A percentile compares a stretch with the other conserved stretches of the same genome.
These are phyloP conservation scores for Phytomonas francai DNA, from an alignment of 208 protist genomes.

Conservation along the genomic window DNA sequence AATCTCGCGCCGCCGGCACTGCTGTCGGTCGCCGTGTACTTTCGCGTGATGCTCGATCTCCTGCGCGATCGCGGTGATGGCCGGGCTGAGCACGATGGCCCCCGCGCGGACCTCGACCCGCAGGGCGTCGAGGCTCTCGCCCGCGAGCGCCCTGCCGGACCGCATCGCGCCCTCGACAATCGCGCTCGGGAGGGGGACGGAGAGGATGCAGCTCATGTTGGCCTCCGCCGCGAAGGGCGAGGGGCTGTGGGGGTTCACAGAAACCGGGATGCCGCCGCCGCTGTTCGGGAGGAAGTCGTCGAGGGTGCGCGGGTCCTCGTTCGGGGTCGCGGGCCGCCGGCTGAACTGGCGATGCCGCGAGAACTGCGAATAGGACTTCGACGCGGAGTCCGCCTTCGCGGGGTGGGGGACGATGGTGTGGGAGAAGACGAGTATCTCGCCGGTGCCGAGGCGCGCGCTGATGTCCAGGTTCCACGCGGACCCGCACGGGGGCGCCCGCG, in stretches of 20 bases:
- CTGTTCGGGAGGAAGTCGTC: neutral
- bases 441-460: constrained; percentile 38
- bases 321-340: neutral
- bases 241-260: neutral
- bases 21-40: constrained; percentile 17
- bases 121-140: constrained; percentile 32
- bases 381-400: neutral
- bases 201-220: constrained; percentile 34
- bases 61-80: constrained; percentile 48
- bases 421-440: constrained; percentile 33
- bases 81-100: constrained; percentile 64
- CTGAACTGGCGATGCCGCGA: neutral
- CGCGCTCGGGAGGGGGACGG: constrained; percentile 50
- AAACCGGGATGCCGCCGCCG: constrained; percentile 3
- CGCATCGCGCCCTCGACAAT: constrained; percentile 21
- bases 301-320: neutral
- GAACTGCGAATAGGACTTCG: constrained; percentile 1
- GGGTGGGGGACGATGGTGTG: constrained; percentile 11
- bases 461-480: constrained; percentile 29
- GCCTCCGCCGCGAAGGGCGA: constrained; percentile 6
- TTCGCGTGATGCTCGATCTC: constrained; percentile 58
- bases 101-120: constrained; percentile 54
- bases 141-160: constrained; percentile 8
- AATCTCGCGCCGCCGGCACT: constrained; percentile 19
- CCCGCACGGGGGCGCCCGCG: neutral